Evolutionary conservation across 495 filamentous ascomycete genomes (phyloP).

Genomic region (Aspergillus biplanus): DNA sequence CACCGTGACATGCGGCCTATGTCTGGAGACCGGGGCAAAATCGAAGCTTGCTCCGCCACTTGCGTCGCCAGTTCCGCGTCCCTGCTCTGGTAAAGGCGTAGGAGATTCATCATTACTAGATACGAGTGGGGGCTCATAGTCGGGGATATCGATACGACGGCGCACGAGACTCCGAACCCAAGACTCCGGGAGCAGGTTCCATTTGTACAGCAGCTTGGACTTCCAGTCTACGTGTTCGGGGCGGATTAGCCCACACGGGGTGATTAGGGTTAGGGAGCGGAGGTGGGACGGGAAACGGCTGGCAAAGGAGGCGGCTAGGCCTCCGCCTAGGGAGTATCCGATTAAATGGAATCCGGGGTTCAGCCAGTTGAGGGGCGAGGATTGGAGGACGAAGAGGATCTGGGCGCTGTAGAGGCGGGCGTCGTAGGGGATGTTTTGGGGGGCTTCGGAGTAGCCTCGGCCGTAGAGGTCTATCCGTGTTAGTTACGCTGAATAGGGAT

Average conservation of each 20-base stretch:
- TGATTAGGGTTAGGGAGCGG: not conserved
- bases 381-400: slow-evolving; percentile 10
- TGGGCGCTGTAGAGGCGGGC: slow-evolving; percentile 11
- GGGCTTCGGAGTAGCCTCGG: slow-evolving; percentile 12
- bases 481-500: not conserved
- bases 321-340: slow-evolving; percentile 11
- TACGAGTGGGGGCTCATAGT: not conserved
- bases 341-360: slow-evolving; percentile 6
- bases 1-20: not conserved
- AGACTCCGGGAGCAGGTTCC: not conserved
- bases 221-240: not conserved
- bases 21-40: not conserved
- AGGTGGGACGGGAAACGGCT: not conserved
- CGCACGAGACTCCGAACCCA: not conserved
- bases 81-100: not conserved
- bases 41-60: not conserved
- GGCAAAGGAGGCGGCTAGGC: slow-evolving; percentile 8
- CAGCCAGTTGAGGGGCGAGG: slow-evolving; percentile 5
- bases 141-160: not conserved
- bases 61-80: not conserved
- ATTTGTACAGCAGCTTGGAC: not conserved
- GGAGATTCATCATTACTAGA: not conserved
- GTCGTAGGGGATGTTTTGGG: slow-evolving; percentile 1
- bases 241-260: not conserved
- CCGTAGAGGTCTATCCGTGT: slow-evolving; percentile 9